These are phyloP conservation scores for Backusella morwellensis DNA, from an alignment of 192 early-diverging fungal species.

Conservation along the genomic window DNA sequence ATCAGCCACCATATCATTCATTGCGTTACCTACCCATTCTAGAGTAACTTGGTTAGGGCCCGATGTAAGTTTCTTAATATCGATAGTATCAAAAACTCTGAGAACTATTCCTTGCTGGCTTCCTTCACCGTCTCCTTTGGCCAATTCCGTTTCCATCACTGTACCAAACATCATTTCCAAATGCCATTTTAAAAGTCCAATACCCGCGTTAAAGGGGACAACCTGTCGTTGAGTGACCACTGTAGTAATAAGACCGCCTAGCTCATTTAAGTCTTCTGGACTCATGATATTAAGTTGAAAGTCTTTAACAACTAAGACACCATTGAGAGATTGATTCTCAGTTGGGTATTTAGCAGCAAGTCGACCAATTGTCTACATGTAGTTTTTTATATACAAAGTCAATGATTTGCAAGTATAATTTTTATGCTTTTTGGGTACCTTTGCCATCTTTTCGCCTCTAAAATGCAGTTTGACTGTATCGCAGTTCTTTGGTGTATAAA, in stretches of 20 bases:
- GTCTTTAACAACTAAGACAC: slow-evolving; percentile 86
- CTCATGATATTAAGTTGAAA: slow-evolving; percentile 88
- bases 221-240: slow-evolving; percentile 75
- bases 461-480: slow-evolving; percentile 90
- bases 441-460: slow-evolving; percentile 92
- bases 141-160: slow-evolving; percentile 46
- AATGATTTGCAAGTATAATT: background rate
- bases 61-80: slow-evolving; percentile 58
- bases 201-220: slow-evolving; percentile 74
- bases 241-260: slow-evolving; percentile 69
- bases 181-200: slow-evolving; percentile 83
- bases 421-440: slow-evolving; percentile 43
- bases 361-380: slow-evolving; percentile 70
- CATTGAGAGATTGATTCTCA: slow-evolving; percentile 64
- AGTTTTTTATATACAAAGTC: background rate
- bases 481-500: slow-evolving; percentile 88
- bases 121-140: slow-evolving; percentile 8
- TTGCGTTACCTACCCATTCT: slow-evolving; percentile 88
- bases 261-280: slow-evolving; percentile 77
- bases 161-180: slow-evolving; percentile 94
- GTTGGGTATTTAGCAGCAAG: slow-evolving; percentile 76
- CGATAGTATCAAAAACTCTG: slow-evolving; percentile 73
- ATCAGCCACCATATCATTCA: slow-evolving; percentile 97
- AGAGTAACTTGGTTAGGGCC: slow-evolving; percentile 66
- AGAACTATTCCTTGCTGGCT: slow-evolving; percentile 30